Evolutionary conservation across 345 rosid genomes (phyloP), one percentile per base, ranked within the genome.

Genomic region (Eutrema heterophyllum): DNA sequence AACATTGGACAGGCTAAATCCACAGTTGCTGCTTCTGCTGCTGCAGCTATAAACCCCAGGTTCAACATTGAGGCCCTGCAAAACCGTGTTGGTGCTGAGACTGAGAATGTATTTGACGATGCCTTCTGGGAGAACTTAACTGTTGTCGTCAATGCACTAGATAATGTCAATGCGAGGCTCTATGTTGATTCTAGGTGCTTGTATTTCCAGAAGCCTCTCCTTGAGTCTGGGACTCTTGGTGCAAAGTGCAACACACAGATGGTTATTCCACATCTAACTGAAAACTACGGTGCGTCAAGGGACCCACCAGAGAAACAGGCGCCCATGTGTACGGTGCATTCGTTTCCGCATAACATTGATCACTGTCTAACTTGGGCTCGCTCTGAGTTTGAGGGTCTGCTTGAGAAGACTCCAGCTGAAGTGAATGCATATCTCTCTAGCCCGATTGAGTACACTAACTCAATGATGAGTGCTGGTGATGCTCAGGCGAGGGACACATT

Each of bases 251-350:
- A 96, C 79, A 96, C 99, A 11, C 99, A 96, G 85, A 88, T 89
- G 99, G 94, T 96, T 61, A 89, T 96, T 79, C 97, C 99, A 40
- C 98, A 96, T 81, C 84, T 90, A 35, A 92, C 99, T 16, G 99
- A 96, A 82, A 96, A 96, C 67, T 96, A 96, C 66, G 99, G 99
- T 44, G 98, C 99, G 64, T 96, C 99, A 61, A 84, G 99, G 67
- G 99, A 96, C 59, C 99, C 99, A 52, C 99, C 99, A 5, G 99
- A 96, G 92, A 96, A 88, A 78, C 99, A 96, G 82, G 99, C 99
- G 10, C 99, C 99, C 18, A 96, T 96, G 99, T 96, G 98, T 80
- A 96, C 99, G 9, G 94, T 96, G 68, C 99, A 96, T 70, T 96
- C 99, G 0, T 96, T 96, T 79, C 99, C 99, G 2, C 99, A 96